These are phyloP conservation scores for Gliomastix tumulicola DNA, from an alignment of 2,329 filamentous ascomycete genomes.

Conservation along the genomic window DNA sequence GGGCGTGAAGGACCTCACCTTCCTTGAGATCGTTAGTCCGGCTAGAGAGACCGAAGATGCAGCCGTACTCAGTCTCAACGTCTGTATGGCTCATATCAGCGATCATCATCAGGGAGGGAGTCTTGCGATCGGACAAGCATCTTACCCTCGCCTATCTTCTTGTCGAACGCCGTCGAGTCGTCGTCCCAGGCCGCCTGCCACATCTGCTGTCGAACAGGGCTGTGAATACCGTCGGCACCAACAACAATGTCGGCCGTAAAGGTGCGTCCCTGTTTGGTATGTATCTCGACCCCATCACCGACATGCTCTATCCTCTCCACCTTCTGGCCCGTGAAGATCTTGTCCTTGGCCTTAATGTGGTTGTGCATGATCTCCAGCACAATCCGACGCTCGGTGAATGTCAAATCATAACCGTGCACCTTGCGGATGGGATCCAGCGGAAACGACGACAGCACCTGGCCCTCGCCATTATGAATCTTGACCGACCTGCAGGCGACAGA, in stretches of 20 bases:
- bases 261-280: neutral
- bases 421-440: neutral
- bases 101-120: too few species aligned
- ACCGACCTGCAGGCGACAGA: neutral
- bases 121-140: too few species aligned
- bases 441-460: neutral
- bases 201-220: neutral
- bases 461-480: neutral
- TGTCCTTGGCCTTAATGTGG: neutral
- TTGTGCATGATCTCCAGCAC: neutral
- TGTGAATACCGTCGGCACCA: constrained; percentile 1
- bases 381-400: neutral
- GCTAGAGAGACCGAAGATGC: constrained; percentile 29
- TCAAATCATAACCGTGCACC: neutral
- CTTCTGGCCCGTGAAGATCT: neutral
- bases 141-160: neutral
- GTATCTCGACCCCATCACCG: neutral
- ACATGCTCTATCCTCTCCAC: neutral
- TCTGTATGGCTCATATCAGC: too few species aligned
- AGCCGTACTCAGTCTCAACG: constrained; percentile 17
- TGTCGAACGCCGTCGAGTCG: neutral
- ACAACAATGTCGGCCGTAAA: constrained; percentile 2
- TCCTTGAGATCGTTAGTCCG: constrained; percentile 11
- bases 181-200: neutral
- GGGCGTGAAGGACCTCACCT: constrained; percentile 10